These are phyloP conservation scores for Pythium coloratum DNA, from an alignment of 352 stramenopile genomes.

Conservation along the genomic window DNA sequence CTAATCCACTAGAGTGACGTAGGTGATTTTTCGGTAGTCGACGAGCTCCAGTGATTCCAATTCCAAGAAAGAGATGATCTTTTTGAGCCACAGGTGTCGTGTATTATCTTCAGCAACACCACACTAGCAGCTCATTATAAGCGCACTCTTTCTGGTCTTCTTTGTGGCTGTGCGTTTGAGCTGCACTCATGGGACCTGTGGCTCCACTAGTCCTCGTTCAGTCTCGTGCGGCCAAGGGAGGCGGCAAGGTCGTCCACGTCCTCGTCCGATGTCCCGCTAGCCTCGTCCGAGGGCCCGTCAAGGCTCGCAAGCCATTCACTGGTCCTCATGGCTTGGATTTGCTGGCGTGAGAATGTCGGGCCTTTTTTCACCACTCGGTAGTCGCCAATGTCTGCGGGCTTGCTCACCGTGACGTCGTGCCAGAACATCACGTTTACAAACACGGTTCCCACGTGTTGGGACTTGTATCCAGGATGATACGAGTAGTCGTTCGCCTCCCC, in stretches of 20 bases:
- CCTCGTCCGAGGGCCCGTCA: too few relatives aligned
- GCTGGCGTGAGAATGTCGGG: not conserved
- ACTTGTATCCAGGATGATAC: not conserved
- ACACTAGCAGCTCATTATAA: too few relatives aligned
- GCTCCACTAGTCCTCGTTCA: not conserved
- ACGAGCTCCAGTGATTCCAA: not conserved
- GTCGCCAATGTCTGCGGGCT: not conserved
- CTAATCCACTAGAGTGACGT: not conserved
- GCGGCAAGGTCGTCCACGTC: not conserved
- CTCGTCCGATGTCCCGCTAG: too few relatives aligned
- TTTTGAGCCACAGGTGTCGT: too few relatives aligned
- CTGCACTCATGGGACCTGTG: too few relatives aligned
- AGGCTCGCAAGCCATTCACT: not conserved
- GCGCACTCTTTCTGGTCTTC: too few relatives aligned
- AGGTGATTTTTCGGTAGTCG: not conserved
- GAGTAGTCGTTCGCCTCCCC: slow-evolving; percentile 15
- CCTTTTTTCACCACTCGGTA: not conserved
- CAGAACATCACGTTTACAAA: slow-evolving; percentile 26
- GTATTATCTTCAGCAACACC: too few relatives aligned
- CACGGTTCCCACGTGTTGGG: not conserved
- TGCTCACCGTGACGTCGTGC: slow-evolving; percentile 9
- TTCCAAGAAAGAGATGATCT: too few relatives aligned
- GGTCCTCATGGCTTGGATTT: not conserved
- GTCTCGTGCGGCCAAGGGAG: not conserved
- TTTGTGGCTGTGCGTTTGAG: too few relatives aligned